phyloP scores from a whole-genome alignment of 2,329 filamentous ascomycete species.

The Teratosphaeria viscida region DNA sequence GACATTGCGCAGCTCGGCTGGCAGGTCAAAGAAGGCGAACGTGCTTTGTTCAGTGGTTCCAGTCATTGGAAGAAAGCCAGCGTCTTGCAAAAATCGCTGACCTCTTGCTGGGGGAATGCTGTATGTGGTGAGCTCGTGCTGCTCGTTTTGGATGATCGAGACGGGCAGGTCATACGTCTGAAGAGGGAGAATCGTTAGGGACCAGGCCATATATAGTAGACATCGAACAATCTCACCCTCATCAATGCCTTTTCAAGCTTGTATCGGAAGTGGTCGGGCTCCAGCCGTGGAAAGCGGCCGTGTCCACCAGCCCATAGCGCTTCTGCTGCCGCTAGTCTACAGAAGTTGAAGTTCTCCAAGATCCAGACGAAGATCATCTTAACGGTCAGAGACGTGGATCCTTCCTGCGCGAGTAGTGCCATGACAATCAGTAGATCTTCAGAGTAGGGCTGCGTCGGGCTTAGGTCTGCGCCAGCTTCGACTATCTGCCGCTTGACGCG shows the following conservation, averaged over 20 bases:
- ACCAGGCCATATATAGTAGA: not conserved
- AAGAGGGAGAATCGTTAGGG: not conserved
- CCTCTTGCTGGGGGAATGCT: not conserved
- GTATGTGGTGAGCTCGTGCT: not conserved
- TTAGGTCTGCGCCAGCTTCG: not conserved
- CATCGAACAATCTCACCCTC: not conserved
- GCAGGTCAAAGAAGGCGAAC: constrained; percentile 1
- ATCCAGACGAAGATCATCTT: not conserved
- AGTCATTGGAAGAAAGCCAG: not conserved
- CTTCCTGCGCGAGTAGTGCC: not conserved
- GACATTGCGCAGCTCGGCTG: constrained; percentile 3
- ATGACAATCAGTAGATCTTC: not conserved
- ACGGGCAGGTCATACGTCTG: not conserved
- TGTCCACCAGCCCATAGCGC: not conserved
- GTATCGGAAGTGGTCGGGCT: not conserved
- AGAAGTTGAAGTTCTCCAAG: not conserved
- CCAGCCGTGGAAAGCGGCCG: not conserved
- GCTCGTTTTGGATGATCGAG: not conserved
- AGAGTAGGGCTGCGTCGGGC: not conserved
- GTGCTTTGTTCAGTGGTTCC: not conserved
- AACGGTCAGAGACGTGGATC: not conserved
- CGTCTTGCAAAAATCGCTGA: not conserved
- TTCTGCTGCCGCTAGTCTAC: not conserved
- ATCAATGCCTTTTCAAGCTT: not conserved
- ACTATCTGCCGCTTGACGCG: not conserved